These are phyloP conservation scores for Mycena crocata DNA, from an alignment of 768 basidiomycete genomes.

Conservation along the genomic window DNA sequence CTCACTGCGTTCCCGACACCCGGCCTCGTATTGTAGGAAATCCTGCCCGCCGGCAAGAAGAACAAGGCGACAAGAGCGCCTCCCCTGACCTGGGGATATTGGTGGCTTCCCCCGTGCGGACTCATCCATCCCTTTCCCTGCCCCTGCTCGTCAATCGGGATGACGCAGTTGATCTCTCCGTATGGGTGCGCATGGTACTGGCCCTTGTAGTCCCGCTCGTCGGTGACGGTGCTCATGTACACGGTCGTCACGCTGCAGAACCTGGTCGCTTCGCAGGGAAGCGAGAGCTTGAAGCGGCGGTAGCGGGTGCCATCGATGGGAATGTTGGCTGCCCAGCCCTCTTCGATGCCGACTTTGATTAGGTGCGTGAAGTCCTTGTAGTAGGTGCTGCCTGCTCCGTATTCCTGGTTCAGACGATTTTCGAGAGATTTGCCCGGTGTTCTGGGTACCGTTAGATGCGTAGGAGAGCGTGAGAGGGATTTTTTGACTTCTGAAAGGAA, in stretches of 20 bases:
- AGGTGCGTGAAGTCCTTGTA: not conserved
- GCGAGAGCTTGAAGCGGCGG: not conserved
- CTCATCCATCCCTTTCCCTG: not conserved
- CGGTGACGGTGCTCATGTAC: not conserved
- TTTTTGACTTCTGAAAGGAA: too few species aligned
- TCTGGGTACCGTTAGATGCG: too few species aligned
- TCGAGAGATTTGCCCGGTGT: not conserved
- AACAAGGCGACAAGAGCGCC: not conserved
- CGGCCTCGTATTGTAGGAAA: constrained; percentile 1
- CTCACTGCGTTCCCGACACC: too few species aligned
- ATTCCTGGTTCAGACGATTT: not conserved
- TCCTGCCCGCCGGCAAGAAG: not conserved
- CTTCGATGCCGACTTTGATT: not conserved
- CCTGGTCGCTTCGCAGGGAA: not conserved
- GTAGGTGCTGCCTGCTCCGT: not conserved
- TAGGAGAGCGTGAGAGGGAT: too few species aligned
- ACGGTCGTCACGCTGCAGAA: not conserved
- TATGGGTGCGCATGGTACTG: not conserved
- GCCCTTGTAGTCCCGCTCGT: not conserved
- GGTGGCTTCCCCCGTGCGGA: not conserved
- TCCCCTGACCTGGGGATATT: not conserved
- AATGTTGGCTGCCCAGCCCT: not conserved
- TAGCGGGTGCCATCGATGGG: not conserved
- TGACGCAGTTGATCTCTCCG: constrained; percentile 1
- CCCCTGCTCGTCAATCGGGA: not conserved